phyloP scores from a whole-genome alignment of 2,329 filamentous ascomycete species.

The Ophiocordyceps camponoti-floridani region DNA sequence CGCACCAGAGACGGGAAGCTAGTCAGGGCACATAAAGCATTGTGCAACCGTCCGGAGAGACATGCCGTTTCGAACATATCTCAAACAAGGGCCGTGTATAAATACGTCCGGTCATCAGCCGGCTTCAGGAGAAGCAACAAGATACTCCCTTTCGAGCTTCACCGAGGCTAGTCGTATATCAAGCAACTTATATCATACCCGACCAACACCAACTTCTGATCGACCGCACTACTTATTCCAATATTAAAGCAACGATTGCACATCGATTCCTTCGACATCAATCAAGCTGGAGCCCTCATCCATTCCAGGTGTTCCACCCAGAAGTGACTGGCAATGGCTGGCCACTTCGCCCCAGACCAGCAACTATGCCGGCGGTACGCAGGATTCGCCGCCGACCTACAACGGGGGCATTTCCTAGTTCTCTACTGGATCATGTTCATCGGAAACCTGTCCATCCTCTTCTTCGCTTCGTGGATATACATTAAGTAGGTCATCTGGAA shows the following conservation, averaged over 20 bases:
- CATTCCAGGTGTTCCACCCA: neutral
- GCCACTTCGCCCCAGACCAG: conserved; percentile 6
- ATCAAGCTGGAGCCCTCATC: neutral
- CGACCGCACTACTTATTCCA: neutral
- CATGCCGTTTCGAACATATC: neutral
- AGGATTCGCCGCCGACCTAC: conserved; percentile 23
- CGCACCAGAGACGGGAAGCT: neutral
- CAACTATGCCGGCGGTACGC: conserved; percentile 21
- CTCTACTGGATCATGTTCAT: conserved; percentile 29
- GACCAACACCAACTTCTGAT: neutral
- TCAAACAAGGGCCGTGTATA: neutral
- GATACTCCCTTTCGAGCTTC: too few relatives aligned
- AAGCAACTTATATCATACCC: neutral
- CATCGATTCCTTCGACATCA: neutral
- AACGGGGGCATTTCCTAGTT: conserved; percentile 22
- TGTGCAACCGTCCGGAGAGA: neutral
- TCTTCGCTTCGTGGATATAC: conserved; percentile 22
- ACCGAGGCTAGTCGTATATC: neutral
- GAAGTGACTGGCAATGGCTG: conserved; percentile 1
- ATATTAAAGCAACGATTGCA: neutral
- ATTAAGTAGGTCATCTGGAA: conserved; percentile 14
- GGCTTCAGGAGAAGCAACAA: too few relatives aligned
- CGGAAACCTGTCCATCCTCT: conserved; percentile 24
- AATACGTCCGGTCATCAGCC: neutral
- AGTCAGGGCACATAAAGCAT: neutral